These are phyloP conservation scores for Ogataea saltuana DNA, from an alignment of 805 yeast genomes.

Conservation along the genomic window DNA sequence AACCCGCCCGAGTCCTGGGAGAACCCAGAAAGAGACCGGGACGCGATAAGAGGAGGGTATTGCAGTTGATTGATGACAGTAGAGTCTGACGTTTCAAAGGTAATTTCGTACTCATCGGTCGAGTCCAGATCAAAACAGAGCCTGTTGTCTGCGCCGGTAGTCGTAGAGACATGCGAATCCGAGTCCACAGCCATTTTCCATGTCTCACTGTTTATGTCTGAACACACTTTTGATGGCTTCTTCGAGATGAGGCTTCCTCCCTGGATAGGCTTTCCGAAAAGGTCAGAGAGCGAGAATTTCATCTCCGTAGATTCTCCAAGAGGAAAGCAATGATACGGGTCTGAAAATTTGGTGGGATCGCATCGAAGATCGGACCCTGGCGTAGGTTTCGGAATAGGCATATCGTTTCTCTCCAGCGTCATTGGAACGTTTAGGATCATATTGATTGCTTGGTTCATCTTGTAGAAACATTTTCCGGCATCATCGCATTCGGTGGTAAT, in stretches of 20 bases:
- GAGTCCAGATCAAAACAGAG: constrained; percentile 29
- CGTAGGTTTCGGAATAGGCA: constrained; percentile 80
- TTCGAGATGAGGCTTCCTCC: constrained; percentile 65
- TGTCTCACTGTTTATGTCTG: constrained; percentile 39
- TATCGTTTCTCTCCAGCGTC: constrained; percentile 58
- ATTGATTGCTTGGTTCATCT: constrained; percentile 66
- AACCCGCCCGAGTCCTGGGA: constrained; percentile 92
- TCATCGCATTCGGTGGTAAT: constrained; percentile 55
- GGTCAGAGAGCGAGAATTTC: constrained; percentile 54
- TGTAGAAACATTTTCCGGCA: constrained; percentile 44
- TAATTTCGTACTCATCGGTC: constrained; percentile 37
- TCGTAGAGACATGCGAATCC: constrained; percentile 1
- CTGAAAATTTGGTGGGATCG: constrained; percentile 59
- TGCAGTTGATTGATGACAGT: constrained; percentile 39
- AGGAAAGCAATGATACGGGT: constrained; percentile 79
- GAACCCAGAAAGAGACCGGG: constrained; percentile 87
- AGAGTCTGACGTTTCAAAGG: constrained; percentile 48
- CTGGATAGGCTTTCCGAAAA: constrained; percentile 68
- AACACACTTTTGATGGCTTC: constrained; percentile 44
- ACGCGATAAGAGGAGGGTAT: constrained; percentile 66
- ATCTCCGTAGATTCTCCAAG: constrained; percentile 49
- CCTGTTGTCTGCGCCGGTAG: constrained; percentile 8
- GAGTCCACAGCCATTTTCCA: constrained; percentile 43
- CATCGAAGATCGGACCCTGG: constrained; percentile 73
- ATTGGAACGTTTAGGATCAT: constrained; percentile 72